Base-by-base conservation (phyloP, 2,329 filamentous ascomycete genomes). In the Lecanoromycetidae sp. region DNA sequence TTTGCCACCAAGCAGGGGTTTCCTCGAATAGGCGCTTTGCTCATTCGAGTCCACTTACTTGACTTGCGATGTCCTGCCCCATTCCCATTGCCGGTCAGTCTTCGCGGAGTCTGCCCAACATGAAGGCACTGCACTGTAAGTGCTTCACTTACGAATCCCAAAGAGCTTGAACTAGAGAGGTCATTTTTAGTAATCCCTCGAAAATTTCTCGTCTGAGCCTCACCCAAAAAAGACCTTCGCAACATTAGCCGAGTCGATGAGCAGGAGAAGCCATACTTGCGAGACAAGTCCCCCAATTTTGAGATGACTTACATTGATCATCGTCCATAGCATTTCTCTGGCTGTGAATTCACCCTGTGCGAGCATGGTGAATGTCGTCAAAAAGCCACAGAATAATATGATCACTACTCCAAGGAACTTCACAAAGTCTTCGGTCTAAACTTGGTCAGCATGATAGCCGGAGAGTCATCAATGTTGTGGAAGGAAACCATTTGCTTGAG, bases 351-450 rank as follows among this genome's bases (percentile, higher is more conserved):
- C 67, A 55, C 75, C 75, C 53, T 76, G 67, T 30, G 75, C 76
- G 35, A 80, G 67, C 59, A 79, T 69, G 3, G 72, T 74, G 54
- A 79, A 79, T 3, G 87, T 94, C 0, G 88, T 94, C 27, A 94
- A 67, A 63, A 95, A 95, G 38, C 87, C 78, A 25, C 41, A 44
- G n/a, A 49, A 48, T 13, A 48, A 68, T 45, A 94, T 82, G 39
- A 86, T 69, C 35, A 93, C 84, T 22, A 90, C 72, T 1, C 85
- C 82, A 47, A 78, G 61, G 51, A 91, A 94, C 58, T 88, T 88
- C 62, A 88, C 64, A 60, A 94, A 94, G 60, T 94, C 87, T 63
- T 88, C 90, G 32, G 84, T 77, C 76, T 78, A 27, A 23, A n/a
- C 20, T 38, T 8, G 20, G 20, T 46, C 27, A 46, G 44, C 44